Base-by-base conservation (phyloP, 495 filamentous ascomycete species). In the Chaetomidium leptoderma region DNA sequence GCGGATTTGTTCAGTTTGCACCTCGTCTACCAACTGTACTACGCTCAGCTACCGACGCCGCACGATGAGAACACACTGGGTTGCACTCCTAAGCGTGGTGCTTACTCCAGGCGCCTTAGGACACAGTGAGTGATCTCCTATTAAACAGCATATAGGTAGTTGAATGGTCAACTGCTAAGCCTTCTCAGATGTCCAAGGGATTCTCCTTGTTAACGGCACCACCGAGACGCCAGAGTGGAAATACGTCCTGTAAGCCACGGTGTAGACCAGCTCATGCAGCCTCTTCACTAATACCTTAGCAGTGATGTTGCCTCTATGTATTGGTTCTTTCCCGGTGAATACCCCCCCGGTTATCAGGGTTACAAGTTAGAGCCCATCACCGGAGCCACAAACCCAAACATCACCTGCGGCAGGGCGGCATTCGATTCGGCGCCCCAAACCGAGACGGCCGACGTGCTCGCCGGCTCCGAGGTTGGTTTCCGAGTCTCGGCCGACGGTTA, bases 121-220 rank as follows among this genome's bases (percentile, higher is more conserved):
- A 43, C 40, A 43, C 13, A 43, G 40, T 43, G 40, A 43, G 40
- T 24, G 21, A 11, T 7, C 21, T 24, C 21, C 21, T 24, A 11
- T 43, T 19, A 14, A 43, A 43, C 1, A 43, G 19, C 19, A 43
- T n/a, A 42, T 11, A 24, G n/a, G n/a, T 7, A 43, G 40, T 43
- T 2, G 10, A 11, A 7, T 23, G 8, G 8, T 42, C 40, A 23
- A 23, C 40, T 43, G 40, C 21, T 43, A 24, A 43, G 7, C 2
- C 16, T 5, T n/a, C 2, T 29, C 24, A 57, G 59, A 62, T 26
- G 37, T 57, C 6, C 39, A 53, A n/a, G 60, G 60, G 4, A 62
- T 62, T 21, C 44, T 71, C 8, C 70, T 66, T 3, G 78, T 76
- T 16, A 81, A 74, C 21, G 81, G 60, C 35, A 72, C n/a, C n/a